A percentile compares a stretch with the other conserved stretches of the same genome.
phyloP scores from a whole-genome alignment of 2,329 filamentous ascomycete genomes.

The Colletotrichum coccodes region DNA sequence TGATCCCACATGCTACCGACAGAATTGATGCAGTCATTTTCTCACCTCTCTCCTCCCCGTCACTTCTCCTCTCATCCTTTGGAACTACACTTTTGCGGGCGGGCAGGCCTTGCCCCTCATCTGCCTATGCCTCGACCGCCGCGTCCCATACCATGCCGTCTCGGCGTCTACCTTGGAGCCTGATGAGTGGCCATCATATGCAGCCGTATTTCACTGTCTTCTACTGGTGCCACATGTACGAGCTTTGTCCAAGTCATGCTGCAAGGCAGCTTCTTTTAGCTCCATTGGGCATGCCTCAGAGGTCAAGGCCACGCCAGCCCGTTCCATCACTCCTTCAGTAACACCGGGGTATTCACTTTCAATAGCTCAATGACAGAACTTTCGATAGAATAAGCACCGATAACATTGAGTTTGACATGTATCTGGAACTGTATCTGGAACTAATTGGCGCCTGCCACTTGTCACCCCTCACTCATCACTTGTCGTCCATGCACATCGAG shows the following conservation, averaged over 20 bases:
- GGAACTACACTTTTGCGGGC: no score
- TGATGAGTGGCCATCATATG: slow-evolving; percentile 24
- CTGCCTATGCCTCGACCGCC: slow-evolving; percentile 5
- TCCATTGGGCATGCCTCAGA: slow-evolving; percentile 27
- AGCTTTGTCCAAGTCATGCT: slow-evolving; percentile 26
- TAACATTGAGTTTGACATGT: neutral
- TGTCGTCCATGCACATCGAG: neutral
- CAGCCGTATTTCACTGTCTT: slow-evolving; percentile 25
- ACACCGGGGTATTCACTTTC: neutral
- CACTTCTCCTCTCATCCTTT: neutral
- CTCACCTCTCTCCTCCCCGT: neutral
- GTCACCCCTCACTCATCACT: neutral
- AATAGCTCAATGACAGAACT: neutral
- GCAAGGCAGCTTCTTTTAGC: slow-evolving; percentile 30
- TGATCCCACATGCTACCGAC: neutral
- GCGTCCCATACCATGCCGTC: slow-evolving; percentile 23
- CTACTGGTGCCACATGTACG: slow-evolving; percentile 36
- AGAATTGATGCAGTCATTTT: neutral
- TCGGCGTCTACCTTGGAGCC: slow-evolving; percentile 3
- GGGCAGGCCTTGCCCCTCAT: slow-evolving; percentile 1
- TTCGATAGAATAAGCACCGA: neutral
- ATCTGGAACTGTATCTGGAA: neutral
- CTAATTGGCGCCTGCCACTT: neutral
- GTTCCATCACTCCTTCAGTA: neutral
- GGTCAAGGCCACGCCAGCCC: slow-evolving; percentile 5